Conservation (phyloP, 1,284 basidiomycete species). For the Agaricales sp. region DNA sequence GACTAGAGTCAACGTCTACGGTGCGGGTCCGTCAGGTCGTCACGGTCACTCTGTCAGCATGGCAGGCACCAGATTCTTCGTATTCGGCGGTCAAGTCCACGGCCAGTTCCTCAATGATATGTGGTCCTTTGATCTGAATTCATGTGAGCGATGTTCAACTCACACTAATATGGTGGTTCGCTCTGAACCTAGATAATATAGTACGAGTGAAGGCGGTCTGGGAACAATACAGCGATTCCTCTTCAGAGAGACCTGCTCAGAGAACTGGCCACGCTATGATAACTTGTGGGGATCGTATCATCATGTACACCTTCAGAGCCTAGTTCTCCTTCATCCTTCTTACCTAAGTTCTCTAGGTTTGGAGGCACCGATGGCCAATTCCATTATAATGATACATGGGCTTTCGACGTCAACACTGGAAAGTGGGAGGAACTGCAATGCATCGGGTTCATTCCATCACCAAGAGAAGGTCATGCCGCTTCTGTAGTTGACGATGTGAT, state of each 20-base stretch:
- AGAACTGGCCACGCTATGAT: conserved; percentile 93
- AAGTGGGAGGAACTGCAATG: conserved; percentile 92
- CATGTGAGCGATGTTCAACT: conserved; percentile 45
- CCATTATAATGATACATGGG: conserved; percentile 99
- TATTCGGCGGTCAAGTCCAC: conserved; percentile 97
- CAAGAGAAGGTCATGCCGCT: conserved; percentile 94
- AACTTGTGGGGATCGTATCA: conserved; percentile 77
- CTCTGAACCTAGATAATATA: conserved; percentile 18
- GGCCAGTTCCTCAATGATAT: conserved; percentile 93
- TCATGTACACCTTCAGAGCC: conserved; percentile 50
- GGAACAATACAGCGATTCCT: conserved; percentile 67
- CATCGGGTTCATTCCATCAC: conserved; percentile 95
- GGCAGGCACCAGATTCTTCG: conserved; percentile 84
- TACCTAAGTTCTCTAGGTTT: conserved; percentile 49
- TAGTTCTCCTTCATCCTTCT: conserved; percentile 5
- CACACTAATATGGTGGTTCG: conserved; percentile 6
- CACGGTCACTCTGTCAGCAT: conserved; percentile 97
- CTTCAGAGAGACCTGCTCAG: conserved; percentile 65
- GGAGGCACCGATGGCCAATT: conserved; percentile 97
- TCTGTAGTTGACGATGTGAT: conserved; percentile 97
- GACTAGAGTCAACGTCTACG: conserved; percentile 77
- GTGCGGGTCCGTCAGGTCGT: conserved; percentile 74
- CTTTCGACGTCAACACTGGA: conserved; percentile 77
- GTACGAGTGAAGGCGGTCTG: conserved; percentile 64
- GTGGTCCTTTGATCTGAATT: conserved; percentile 95